A percentile compares a stretch with the other conserved stretches of the same genome.
Conservation (phyloP, 352 stramenopile genomes). For the Blastocystis sp. region DNA sequence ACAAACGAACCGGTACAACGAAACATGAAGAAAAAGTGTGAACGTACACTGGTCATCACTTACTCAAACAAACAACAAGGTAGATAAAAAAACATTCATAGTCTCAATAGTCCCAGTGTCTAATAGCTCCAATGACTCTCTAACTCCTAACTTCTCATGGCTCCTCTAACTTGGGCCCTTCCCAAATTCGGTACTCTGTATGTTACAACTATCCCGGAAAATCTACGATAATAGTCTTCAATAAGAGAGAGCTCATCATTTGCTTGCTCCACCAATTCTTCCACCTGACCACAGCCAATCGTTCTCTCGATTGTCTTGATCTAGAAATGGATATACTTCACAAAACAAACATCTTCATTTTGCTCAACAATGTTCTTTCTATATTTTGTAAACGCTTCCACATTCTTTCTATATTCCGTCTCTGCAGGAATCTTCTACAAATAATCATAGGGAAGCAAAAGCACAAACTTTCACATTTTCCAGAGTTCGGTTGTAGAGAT, state of each 20-base stretch:
- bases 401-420: conserved; percentile 61
- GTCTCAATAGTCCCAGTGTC: no score
- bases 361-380: conserved; percentile 44
- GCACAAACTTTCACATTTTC: conserved; percentile 32
- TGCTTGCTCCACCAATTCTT: conserved; percentile 53
- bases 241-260: conserved; percentile 58
- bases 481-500: conserved; percentile 54
- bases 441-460: background rate
- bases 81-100: no score
- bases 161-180: conserved; percentile 26
- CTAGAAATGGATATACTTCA: background rate
- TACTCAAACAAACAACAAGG: no score
- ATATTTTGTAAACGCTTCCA: conserved; percentile 59
- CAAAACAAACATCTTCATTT: conserved; percentile 32
- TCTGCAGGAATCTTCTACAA: conserved; percentile 52
- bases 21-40: conserved; percentile 3
- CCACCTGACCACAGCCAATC: conserved; percentile 59
- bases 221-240: conserved; percentile 53
- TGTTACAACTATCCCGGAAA: background rate
- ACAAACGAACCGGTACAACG: background rate
- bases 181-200: conserved; percentile 57
- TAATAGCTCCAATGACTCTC: no score
- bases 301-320: conserved; percentile 51
- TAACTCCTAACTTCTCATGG: background rate
- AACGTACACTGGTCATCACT: no score